These are phyloP conservation scores for Quercus tomentella DNA, from an alignment of 331 rosid species.

Conservation along the genomic window DNA sequence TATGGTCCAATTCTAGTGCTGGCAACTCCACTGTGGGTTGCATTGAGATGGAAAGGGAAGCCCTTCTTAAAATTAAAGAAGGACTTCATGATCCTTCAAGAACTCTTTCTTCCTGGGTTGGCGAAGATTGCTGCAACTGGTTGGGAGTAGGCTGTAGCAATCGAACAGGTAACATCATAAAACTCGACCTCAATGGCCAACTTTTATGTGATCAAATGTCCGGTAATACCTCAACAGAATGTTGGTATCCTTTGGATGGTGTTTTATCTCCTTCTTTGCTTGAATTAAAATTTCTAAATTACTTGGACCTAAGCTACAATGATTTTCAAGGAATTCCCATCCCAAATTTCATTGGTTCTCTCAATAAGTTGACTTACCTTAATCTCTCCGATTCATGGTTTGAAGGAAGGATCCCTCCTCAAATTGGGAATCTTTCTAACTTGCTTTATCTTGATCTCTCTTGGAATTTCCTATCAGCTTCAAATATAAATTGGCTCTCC, in stretches of 20 bases:
- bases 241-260: accelerated
- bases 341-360: constrained; percentile 14
- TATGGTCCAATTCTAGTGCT: neutral
- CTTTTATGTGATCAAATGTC: too few species aligned
- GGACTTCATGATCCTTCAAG: constrained; percentile 9
- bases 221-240: too few species aligned
- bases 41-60: constrained; percentile 14
- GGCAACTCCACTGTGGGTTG: neutral
- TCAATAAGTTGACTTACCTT: constrained; percentile 15
- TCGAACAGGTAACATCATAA: constrained; percentile 1
- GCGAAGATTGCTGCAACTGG: constrained; percentile 21
- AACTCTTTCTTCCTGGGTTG: constrained; percentile 30
- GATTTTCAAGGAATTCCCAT: neutral
- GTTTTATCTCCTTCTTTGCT: constrained; percentile 11
- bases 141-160: constrained; percentile 20
- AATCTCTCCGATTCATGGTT: accelerated
- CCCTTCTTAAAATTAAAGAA: constrained; percentile 13
- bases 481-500: neutral
- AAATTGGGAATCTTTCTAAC: constrained; percentile 14
- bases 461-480: accelerated
- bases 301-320: constrained; percentile 22
- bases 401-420: neutral
- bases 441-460: too few species aligned
- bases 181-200: neutral
- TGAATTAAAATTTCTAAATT: constrained; percentile 13